Evolutionary conservation across 148 eudicot species (phyloP), one percentile per base, ranked within the genome.

Genomic region (Rhododendron molle): DNA sequence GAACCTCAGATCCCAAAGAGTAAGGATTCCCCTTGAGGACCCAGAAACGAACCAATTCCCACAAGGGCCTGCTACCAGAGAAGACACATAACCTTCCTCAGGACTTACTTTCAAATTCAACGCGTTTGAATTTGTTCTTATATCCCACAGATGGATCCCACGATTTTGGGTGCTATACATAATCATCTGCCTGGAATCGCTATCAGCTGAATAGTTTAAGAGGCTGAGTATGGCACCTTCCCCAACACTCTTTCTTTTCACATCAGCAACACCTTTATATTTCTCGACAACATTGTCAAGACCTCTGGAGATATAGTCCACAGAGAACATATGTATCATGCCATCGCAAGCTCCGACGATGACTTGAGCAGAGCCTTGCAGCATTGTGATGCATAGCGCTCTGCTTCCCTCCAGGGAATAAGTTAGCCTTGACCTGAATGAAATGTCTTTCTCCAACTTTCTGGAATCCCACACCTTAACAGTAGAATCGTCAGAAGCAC

Each of bases 41-140:
- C 99, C 99, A 14, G 99, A 94, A 46, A 97, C 93, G 89, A 97
- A 97, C 99, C 99, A 97, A 89, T 97, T 95, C 82, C 99, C 99
- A 83, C 95, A 94, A 58, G 99, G 98, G 73, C 91, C 93, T 32
- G 94, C 85, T 32, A 95, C 95, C 87, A 97, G 82, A 73, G 95
- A 90, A 78, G 95, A 95, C 77, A 97, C 84, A 88, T 91, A 95
- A 54, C 99, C 99, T 91, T 97, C 98, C 88, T 93, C 94, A 13
- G 99, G 96, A 83, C 49, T 80, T 34, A 96, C 92, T 90, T 92
- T 97, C 44, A 94, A 86, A 71, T 92, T 90, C 99, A 97, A 91
- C 34, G 94, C 89, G 87, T 91, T 91, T 77, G 94, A 81, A 91
- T 87, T 88, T 80, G 91, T 85, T 89, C 98, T 91, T 30, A 94